Percentiles rank a stretch among this genome's conserved stretches.
These are phyloP conservation scores for Myrica gale DNA, from an alignment of 306 rosid species.

Conservation along the genomic window DNA sequence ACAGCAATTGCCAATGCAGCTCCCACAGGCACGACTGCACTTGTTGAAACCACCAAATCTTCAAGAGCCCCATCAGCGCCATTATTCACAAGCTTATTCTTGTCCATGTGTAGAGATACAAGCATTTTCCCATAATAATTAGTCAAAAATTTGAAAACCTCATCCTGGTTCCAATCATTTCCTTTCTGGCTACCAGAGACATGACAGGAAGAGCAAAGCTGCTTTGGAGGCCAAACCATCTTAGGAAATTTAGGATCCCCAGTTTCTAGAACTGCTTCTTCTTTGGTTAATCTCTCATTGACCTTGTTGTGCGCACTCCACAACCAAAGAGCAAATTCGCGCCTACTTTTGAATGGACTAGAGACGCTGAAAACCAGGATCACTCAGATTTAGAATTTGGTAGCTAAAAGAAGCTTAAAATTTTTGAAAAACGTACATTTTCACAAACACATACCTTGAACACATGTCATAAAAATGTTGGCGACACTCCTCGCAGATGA, in stretches of 20 bases:
- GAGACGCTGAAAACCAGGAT: constrained; percentile 52
- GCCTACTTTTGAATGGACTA: constrained; percentile 70
- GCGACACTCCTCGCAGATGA: constrained; percentile 96
- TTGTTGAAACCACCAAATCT: constrained; percentile 55
- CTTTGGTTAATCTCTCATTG: constrained; percentile 71
- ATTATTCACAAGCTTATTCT: constrained; percentile 34
- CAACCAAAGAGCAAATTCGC: constrained; percentile 82
- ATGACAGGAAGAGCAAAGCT: constrained; percentile 74
- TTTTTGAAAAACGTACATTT: constrained; percentile 8
- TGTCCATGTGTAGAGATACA: constrained; percentile 57
- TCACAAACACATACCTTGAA: constrained; percentile 50
- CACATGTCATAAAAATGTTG: constrained; percentile 86
- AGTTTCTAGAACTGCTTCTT: constrained; percentile 64
- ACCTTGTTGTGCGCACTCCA: constrained; percentile 85
- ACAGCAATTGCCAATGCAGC: constrained; percentile 95
- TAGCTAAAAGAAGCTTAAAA: constrained; percentile 9
- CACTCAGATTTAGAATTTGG: constrained; percentile 28
- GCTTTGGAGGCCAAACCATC: constrained; percentile 83
- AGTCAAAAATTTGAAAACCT: constrained; percentile 59
- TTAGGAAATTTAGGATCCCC: constrained; percentile 93
- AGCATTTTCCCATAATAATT: constrained; percentile 62
- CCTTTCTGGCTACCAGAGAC: constrained; percentile 36
- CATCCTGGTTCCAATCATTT: constrained; percentile 68
- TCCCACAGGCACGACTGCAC: constrained; percentile 82
- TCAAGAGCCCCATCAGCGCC: constrained; percentile 40